phyloP scores from a whole-genome alignment of 208 protist genomes.

The Wallacemonas rigidus region DNA sequence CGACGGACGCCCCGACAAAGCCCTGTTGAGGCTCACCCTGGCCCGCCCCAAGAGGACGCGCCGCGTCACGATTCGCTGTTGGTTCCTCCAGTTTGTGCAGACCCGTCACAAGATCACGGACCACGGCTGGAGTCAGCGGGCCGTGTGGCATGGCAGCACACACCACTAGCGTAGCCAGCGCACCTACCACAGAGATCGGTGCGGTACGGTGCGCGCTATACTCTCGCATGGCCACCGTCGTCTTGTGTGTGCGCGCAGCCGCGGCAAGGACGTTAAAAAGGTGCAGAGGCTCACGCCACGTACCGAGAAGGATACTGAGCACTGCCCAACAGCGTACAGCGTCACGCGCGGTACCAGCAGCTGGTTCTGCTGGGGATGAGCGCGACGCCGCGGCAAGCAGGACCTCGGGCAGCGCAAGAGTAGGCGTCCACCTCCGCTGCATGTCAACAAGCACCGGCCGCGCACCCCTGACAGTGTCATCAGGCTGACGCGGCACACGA shows the following conservation, averaged over 20 bases:
- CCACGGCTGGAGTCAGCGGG: neutral
- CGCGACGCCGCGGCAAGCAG: neutral
- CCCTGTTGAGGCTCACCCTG: neutral
- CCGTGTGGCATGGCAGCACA: neutral
- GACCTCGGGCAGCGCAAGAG: neutral
- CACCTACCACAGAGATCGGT: neutral
- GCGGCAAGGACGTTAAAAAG: constrained; percentile 19
- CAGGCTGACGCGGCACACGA: too few relatives aligned
- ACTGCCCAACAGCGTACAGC: neutral
- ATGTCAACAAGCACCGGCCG: neutral
- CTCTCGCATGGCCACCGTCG: neutral
- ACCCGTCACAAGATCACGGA: neutral
- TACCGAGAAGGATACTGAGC: constrained; percentile 23
- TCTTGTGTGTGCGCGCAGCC: neutral
- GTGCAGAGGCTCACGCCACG: constrained; percentile 39
- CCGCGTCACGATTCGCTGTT: neutral
- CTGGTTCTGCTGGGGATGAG: neutral
- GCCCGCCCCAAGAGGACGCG: too few relatives aligned
- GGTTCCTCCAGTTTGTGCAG: neutral
- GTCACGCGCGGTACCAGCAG: neutral
- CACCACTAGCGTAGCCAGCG: constrained; percentile 2
- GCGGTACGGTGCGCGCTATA: neutral
- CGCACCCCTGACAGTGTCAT: neutral
- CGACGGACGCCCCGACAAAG: neutral
- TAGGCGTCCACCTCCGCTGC: neutral